Evolutionary conservation across 2,329 filamentous ascomycete genomes (phyloP), one percentile per base, ranked within the genome.

Genomic region (Cyanodermella asteris): DNA sequence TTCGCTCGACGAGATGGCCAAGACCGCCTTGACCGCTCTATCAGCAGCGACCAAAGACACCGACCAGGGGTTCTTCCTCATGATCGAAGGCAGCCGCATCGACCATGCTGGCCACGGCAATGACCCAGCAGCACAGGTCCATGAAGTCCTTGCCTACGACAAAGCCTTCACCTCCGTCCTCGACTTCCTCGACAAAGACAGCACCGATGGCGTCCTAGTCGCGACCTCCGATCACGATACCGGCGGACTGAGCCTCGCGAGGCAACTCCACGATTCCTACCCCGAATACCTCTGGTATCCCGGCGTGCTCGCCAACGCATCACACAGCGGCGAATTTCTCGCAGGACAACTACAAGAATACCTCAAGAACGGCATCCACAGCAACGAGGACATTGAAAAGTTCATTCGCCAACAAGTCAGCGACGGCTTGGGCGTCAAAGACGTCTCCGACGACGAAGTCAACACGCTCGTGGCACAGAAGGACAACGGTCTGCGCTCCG

Each of bases 61-160:
- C 33, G 80, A 94, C 20, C 70, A 90, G 48, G 87, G 87, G 4
- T 97, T 94, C 58, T 97, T 97, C 51, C 58, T 97, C 38, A 91
- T 97, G 84, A 90, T 97, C 32, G 87, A 97, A 49, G 87, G 82
- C 4, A 91, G 78, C 39, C 64, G 87, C 20, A 94, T 97, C 39
- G 87, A 97, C 41, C 87, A 97, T 44, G 84, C 87, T 4, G 87
- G 81, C 5, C 77, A 87, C 43, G 65, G 28, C 34, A 87, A 87
- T 38, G 77, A 87, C 38, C 76, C 77, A 0, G 76, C 73, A 7
- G 74, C 77, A 1, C 77, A 87, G 41, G 77, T 84, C 7, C 72
- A 77, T 37, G 87, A 97, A 49, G 84, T 97, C 1, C 58, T 94
- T n/a, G 84, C 81, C 25, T 97, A 91, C 40, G 87, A 97, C 56